Evolutionary conservation across 371 early-diverging fungal species (phyloP), one percentile per base, ranked within the genome.

Genomic region (Rhizomucor miehei): DNA sequence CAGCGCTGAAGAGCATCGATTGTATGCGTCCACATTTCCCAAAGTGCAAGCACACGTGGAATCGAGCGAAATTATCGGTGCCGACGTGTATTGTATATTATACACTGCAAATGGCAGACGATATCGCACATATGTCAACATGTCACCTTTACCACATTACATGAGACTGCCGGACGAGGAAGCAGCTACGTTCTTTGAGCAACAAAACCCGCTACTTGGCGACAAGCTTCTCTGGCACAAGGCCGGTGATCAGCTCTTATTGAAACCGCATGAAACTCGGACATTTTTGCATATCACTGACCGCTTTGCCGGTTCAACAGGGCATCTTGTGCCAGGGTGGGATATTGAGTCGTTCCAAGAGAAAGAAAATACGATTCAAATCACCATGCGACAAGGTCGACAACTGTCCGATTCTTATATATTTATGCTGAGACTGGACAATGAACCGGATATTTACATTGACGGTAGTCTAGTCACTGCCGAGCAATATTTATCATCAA

Each of bases 81-180:
- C 56, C 16, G 54, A 64, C 11, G 55, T 63, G 1, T 69, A 58
- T 34, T 57, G 56, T 17, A 12, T 65, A 1, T 37, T 47, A 36
- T 69, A 59, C 40, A 54, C 36, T 6, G 43, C 56, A 25, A 44
- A 62, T 17, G 50, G 54, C 4, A 54, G 49, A 1, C 48, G 52
- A 3, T 75, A 63, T 45, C 48, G 67, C 13, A 60, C 65, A 2
- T 53, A 55, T 6, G 48, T 65, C 17, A 79, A 79, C 51, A 23
- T 79, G 38, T 72, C 79, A 4, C 63, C 71, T 12, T 38, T 54
- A 9, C 62, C 49, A 4, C 66, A 69, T 17, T 47, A 46, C 5
- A 48, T 65, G 1, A 48, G 57, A 36, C 44, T 75, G 40, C 58
- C 58, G 8, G 39, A 21, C 8, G 40, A 44, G 8, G 24, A 41